Conservation (phyloP, 2,329 filamentous ascomycete species). For the Trichoderma oligosporum region DNA sequence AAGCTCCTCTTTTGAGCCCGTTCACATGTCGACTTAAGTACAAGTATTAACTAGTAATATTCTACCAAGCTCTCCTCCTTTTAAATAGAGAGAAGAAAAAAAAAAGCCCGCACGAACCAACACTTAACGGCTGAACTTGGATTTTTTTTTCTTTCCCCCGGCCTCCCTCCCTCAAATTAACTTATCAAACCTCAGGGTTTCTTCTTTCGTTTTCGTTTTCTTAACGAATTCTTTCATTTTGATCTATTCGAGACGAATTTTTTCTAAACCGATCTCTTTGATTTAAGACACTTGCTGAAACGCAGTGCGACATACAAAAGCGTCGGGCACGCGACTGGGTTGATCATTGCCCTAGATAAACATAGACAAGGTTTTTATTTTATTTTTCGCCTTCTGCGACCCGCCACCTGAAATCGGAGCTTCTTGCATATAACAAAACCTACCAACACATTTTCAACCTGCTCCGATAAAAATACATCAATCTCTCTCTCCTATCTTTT, state of each 20-base stretch:
- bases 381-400: slow-evolving; percentile 17
- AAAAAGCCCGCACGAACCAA: slow-evolving; percentile 8
- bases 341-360: slow-evolving; percentile 15
- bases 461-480: not conserved
- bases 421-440: slow-evolving; percentile 13
- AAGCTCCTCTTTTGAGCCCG: slow-evolving; percentile 6
- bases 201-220: not conserved
- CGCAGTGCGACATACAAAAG: not conserved
- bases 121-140: not conserved
- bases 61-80: too few relatives aligned
- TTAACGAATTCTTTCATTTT: not conserved
- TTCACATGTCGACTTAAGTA: slow-evolving; percentile 10
- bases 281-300: not conserved
- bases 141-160: not conserved
- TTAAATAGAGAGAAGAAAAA: not conserved
- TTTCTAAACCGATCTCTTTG: not conserved
- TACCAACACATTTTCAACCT: not conserved
- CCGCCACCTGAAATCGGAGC: slow-evolving; percentile 19
- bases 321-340: slow-evolving; percentile 13
- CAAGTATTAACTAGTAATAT: too few relatives aligned
- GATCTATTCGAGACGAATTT: too few relatives aligned
- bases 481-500: not conserved
- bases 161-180: not conserved
- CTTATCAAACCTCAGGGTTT: slow-evolving; percentile 3
- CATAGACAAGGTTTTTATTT: slow-evolving; percentile 17